Percentiles rank a stretch among this genome's conserved stretches.
Evolutionary conservation across 1,139 yeast species (phyloP).

Genomic region (Yamadazyma atlantica): DNA sequence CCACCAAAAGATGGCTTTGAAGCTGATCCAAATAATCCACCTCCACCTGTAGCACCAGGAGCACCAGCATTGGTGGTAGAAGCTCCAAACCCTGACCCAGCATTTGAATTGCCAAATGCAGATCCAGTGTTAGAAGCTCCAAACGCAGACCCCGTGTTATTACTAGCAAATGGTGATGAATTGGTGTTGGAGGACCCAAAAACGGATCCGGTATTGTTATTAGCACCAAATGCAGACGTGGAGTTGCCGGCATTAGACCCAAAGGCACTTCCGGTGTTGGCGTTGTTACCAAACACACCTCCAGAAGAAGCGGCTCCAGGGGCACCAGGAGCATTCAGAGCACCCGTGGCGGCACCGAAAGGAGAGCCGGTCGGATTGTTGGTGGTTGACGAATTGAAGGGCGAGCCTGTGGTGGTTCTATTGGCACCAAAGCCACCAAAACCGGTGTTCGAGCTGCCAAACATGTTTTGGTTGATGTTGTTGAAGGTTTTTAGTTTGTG

Average conservation of each 20-base stretch:
- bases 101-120: slow-evolving; percentile 18
- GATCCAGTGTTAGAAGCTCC: slow-evolving; percentile 21
- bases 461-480: slow-evolving; percentile 23
- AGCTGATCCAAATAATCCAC: slow-evolving; percentile 27
- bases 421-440: slow-evolving; percentile 62
- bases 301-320: slow-evolving; percentile 7
- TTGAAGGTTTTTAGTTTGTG: not conserved
- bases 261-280: slow-evolving; percentile 19
- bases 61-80: slow-evolving; percentile 10
- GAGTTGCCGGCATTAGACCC: slow-evolving; percentile 18
- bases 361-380: slow-evolving; percentile 22
- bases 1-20: slow-evolving; percentile 22
- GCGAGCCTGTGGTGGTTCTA: slow-evolving; percentile 27
- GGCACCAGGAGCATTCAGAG: slow-evolving; percentile 11
- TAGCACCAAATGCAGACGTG: slow-evolving; percentile 38
- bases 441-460: slow-evolving; percentile 46
- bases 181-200: slow-evolving; percentile 22
- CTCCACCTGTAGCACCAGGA: slow-evolving; percentile 17
- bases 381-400: slow-evolving; percentile 30
- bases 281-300: slow-evolving; percentile 9
- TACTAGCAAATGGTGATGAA: slow-evolving; percentile 11
- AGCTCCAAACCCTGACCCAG: slow-evolving; percentile 18
- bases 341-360: slow-evolving; percentile 17
- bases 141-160: slow-evolving; percentile 18
- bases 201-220: slow-evolving; percentile 14